Conservation (phyloP, 2,329 filamentous ascomycete genomes). For the Colletotrichum limetticola region DNA sequence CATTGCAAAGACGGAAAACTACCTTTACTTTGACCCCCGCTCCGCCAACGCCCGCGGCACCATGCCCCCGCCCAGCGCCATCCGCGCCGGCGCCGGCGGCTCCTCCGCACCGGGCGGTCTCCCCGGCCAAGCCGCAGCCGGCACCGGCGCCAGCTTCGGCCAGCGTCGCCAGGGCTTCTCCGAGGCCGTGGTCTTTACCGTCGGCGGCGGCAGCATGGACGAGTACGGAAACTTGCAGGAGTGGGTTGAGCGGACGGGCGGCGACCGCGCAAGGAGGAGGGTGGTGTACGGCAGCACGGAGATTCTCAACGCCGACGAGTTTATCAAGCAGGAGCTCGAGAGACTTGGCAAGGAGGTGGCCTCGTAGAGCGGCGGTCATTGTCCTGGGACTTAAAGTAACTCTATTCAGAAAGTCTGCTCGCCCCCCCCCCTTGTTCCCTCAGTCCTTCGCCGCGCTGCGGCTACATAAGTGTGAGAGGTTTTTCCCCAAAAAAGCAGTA, state of each 20-base stretch:
- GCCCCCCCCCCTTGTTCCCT: background rate
- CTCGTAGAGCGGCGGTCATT: conserved; percentile 35
- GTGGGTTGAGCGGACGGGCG: conserved; percentile 85
- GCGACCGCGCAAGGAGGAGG: conserved; percentile 75
- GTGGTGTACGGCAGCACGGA: conserved; percentile 97
- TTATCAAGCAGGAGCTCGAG: conserved; percentile 72
- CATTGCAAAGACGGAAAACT: conserved; percentile 95
- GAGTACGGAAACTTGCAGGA: conserved; percentile 98
- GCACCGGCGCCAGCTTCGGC: conserved; percentile 86
- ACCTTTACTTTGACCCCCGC: conserved; percentile 96
- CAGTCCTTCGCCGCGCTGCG: background rate
- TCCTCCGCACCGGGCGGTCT: conserved; percentile 56
- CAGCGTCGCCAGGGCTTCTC: conserved; percentile 90
- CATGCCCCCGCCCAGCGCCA: conserved; percentile 81
- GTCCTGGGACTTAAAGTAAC: background rate
- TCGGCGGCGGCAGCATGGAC: conserved; percentile 97
- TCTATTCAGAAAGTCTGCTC: background rate
- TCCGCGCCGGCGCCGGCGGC: conserved; percentile 56
- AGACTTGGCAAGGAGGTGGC: conserved; percentile 68
- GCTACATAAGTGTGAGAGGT: background rate
- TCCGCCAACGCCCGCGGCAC: conserved; percentile 93
- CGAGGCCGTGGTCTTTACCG: conserved; percentile 93
- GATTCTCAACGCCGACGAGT: conserved; percentile 75
- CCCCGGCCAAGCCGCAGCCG: conserved; percentile 58
- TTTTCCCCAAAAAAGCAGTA: background rate